phyloP scores from a whole-genome alignment of 2,329 filamentous ascomycete genomes.

The Cyphellophora attinorum region DNA sequence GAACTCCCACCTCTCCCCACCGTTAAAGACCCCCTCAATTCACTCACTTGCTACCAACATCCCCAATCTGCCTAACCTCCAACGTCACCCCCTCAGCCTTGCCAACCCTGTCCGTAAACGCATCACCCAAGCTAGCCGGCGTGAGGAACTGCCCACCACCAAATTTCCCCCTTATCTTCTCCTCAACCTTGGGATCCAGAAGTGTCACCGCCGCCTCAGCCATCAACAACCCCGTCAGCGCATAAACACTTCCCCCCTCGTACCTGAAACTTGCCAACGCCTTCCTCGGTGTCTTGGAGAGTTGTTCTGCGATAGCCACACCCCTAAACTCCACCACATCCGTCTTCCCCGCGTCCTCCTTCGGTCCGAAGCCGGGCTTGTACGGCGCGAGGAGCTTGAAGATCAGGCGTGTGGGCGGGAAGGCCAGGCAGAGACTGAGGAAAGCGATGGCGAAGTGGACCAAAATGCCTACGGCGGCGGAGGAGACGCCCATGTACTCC shows the following conservation, averaged over 20 bases:
- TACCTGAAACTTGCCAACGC: slow-evolving; percentile 32
- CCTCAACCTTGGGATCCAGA: slow-evolving; percentile 23
- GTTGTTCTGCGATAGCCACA: slow-evolving; percentile 34
- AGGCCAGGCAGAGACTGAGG: slow-evolving; percentile 34
- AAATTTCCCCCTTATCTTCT: slow-evolving; percentile 29
- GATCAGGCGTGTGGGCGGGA: slow-evolving; percentile 45
- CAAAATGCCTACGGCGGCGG: slow-evolving; percentile 35
- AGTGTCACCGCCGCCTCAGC: slow-evolving; percentile 37
- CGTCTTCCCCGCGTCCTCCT: slow-evolving; percentile 29
- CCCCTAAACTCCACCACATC: slow-evolving; percentile 34
- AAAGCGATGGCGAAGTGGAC: slow-evolving; percentile 41
- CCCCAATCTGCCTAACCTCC: slow-evolving; percentile 17
- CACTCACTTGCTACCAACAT: slow-evolving; percentile 18
- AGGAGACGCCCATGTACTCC: slow-evolving; percentile 46
- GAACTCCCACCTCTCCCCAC: no score
- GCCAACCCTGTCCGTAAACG: slow-evolving; percentile 35
- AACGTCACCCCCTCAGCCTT: slow-evolving; percentile 25
- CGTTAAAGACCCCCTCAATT: no score
- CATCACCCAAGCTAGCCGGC: slow-evolving; percentile 36
- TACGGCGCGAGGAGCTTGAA: slow-evolving; percentile 34
- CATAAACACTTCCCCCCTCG: slow-evolving; percentile 30
- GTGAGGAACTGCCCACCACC: slow-evolving; percentile 39
- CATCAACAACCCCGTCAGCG: slow-evolving; percentile 32
- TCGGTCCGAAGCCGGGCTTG: slow-evolving; percentile 42
- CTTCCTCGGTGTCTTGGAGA: slow-evolving; percentile 24